Evolutionary conservation across 805 yeast species (phyloP), one percentile per base, ranked within the genome.

Genomic region (Wickerhamomyces queroliae): DNA sequence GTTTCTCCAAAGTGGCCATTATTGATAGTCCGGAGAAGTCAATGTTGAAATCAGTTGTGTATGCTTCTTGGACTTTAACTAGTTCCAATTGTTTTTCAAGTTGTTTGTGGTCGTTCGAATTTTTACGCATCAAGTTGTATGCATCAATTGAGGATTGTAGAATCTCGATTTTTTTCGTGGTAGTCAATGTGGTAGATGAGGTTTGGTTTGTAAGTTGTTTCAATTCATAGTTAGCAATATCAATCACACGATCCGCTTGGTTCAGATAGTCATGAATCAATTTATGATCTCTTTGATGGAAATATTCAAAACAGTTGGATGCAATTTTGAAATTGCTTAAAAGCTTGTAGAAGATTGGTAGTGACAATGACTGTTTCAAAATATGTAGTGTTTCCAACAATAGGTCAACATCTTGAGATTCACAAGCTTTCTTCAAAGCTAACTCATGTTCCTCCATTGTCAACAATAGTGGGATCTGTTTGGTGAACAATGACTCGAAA

Each of bases 371-470:
- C 31, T 74, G 66, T 39, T 58, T 52, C 20, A 90, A 62, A 20
- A 70, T 66, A 15, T 78, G 54, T 34, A 91, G 54, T 1, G 83
- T 78, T 39, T 74, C 71, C 34, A 70, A 61, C 7, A 82, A 69
- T 27, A 87, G 63, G 53, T 82, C 88, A 32, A 70, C 71, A 48
- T 79, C 75, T 15, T 77, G 72, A 27, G 77, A 69, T 43, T 74
- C 78, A 28, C 31, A 28, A 7, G 31, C 31, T 28, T 82, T 84
- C 33, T 70, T 56, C 29, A 89, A 57, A 0, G 96, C 95, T 33
- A 75, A 56, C 40, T 76, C 83, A 33, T 76, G 67, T 49, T 86
- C 89, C 33, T 84, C 88, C 70, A 86, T 80, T 18, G 75, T 78
- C 19, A 88, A 56, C 27, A 87, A 67, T 36, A 82, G 66, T 10